Base-by-base conservation (phyloP, 192 early-diverging fungal genomes). In the Backusella parvicylindrica region DNA sequence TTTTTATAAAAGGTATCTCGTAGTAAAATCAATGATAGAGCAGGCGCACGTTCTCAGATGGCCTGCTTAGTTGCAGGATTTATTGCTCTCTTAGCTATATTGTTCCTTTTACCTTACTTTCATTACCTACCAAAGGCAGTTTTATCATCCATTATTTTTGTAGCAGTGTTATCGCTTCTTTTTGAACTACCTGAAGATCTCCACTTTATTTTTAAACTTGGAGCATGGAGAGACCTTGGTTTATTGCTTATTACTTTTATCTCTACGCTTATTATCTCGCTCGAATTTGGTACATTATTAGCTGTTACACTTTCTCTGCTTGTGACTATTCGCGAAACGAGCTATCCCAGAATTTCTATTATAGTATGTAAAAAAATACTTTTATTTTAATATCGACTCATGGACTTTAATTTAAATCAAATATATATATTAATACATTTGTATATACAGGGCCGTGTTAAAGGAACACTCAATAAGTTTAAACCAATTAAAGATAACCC, bases 241-340 rank as follows among this genome's bases (percentile, higher is more conserved):
- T 79, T 98, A 36, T 81, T 98, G 64, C 76, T 93, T 43, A 83
- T 97, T 71, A 98, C 95, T 28, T 99, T 98, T 75, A 71, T 93
- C 8, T 82, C 93, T 13, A 99, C 97, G 15, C 88, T 98, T 35
- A 81, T 93, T 16, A 84, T 98, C 2, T 96, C 95, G 1, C 89
- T 97, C 37, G 95, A 98, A 82, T 90, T 91, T 11, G 98, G 98
- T 32, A 98, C 96, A 6, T 76, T 98, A 70, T 80, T 99, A 47
- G 94, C 96, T 8, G 92, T 99, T 37, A 88, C 91, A 0, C 84
- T 95, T 2, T 95, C 93, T 6, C 87, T 99, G 53, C 70, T 98
- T 28, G 89, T 97, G 74, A 96, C 97, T 18, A 89, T 98, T 64
- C 94, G 96, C 82, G 89, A 96, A 41, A 96, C 95, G 2, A 97